Evolutionary conservation across 176 grass and related monocot genomes (phyloP), one percentile per base, ranked within the genome.

Genomic region (Phoenix roebelenii): DNA sequence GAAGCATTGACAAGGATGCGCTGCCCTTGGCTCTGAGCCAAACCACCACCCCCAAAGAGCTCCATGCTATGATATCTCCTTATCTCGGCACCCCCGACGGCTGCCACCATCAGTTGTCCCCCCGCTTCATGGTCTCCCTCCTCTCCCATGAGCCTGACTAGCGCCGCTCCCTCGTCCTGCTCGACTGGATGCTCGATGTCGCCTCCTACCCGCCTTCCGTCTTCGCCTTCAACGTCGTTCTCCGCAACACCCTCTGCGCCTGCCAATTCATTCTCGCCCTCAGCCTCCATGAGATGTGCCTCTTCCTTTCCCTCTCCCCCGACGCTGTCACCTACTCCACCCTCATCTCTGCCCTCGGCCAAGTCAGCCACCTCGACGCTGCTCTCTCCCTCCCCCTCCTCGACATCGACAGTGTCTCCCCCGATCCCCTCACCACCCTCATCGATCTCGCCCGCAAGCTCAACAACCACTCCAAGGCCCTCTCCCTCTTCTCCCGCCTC

Each of bases 241-340:
- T 91, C 70, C 92, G 84, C 55, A 75, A 83, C 52, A 55, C 77
- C 3, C 80, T 55, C 69, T 81, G 92, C 39, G 79, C 81, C 3
- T 51, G 79, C 0, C 49, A 78, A 3, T 85, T 88, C 28, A 66
- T 73, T 66, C 81, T 97, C 22, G 81, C 93, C 25, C 81, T 81
- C 0, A 87, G 87, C 52, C 83, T 97, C 67, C 80, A 83, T 25
- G 87, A 97, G 71, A 97, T 97, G 84, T 80, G 87, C 1, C 52
- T 58, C 62, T 50, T 55, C 22, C 70, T 23, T 15, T 59, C 51
- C 28, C 62, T 90, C 57, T 35, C 70, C 1, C 81, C 87, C 0
- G 92, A 97, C 59, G 83, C 81, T 18, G 75, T 97, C 71, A 91
- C 93, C 2, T 91, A 97, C 76, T 88, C 84, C 78, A 97, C 93